A percentile compares a stretch with the other conserved stretches of the same genome.
Evolutionary conservation across 2,329 filamentous ascomycete species (phyloP).

Genomic region (Penicillium italicum): DNA sequence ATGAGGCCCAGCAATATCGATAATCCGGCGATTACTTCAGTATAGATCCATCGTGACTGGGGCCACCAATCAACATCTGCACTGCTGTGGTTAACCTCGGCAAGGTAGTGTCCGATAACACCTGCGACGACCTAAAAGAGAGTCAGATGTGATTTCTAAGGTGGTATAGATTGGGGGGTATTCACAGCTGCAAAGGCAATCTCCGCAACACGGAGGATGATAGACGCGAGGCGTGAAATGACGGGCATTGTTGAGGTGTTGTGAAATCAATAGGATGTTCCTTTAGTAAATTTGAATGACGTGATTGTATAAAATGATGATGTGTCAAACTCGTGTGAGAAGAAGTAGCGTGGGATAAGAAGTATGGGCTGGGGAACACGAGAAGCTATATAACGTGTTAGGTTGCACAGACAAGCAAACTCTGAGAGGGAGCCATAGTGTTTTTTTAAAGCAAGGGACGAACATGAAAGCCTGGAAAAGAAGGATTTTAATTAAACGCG

Average conservation of each 20-base stretch:
- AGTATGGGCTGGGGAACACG: conserved; percentile 1
- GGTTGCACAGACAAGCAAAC: conserved; percentile 15
- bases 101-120: conserved; percentile 64
- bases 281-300: background rate
- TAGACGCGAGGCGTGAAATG: conserved; percentile 53
- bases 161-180: background rate
- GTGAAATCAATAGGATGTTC: background rate
- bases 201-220: conserved; percentile 59
- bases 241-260: conserved; percentile 44
- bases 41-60: conserved; percentile 68
- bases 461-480: background rate
- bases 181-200: conserved; percentile 66
- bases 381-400: conserved; percentile 15
- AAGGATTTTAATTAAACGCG: conserved; percentile 4
- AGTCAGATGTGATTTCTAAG: conserved; percentile 9
- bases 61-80: conserved; percentile 49
- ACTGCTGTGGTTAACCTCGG: conserved; percentile 36
- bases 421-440: conserved; percentile 8
- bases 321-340: background rate
- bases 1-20: conserved; percentile 66
- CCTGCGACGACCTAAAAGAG: conserved; percentile 56
- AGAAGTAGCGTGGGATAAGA: background rate
- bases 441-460: conserved; percentile 19
- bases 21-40: conserved; percentile 66
- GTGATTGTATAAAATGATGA: background rate